Conservation (phyloP, 345 rosid genomes). For the Acer saccharum region DNA sequence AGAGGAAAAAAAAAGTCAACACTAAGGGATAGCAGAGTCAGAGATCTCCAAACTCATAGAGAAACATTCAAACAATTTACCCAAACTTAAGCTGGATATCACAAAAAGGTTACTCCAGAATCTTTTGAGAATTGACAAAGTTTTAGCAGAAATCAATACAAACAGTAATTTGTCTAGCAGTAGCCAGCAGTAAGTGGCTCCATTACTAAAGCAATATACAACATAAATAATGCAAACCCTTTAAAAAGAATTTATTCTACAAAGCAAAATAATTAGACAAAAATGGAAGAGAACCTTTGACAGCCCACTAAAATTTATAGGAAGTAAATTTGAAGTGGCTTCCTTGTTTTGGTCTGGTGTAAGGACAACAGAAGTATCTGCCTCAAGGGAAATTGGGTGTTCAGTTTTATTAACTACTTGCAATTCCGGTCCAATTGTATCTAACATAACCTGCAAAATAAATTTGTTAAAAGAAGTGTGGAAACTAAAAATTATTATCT, state of each 20-base stretch:
- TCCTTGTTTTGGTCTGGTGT: conserved; percentile 64
- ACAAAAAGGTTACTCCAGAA: neutral
- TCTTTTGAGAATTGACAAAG: neutral
- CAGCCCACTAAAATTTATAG: conserved; percentile 61
- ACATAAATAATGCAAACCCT: neutral
- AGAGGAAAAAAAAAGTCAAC: neutral
- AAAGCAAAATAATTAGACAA: neutral
- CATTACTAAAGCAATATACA: neutral
- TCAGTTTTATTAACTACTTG: conserved; percentile 56
- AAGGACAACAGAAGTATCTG: conserved; percentile 46
- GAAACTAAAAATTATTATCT: conserved; percentile 14
- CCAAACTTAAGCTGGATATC: neutral
- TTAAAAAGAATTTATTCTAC: neutral
- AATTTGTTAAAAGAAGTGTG: neutral
- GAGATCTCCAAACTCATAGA: neutral
- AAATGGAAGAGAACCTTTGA: conserved; percentile 39
- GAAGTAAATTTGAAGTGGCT: conserved; percentile 60
- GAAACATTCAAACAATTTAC: neutral
- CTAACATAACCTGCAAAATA: conserved; percentile 62
- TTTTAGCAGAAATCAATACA: conserved; percentile 5
- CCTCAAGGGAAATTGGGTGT: conserved; percentile 54
- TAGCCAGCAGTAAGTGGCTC: conserved; percentile 3
- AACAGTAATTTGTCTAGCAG: neutral
- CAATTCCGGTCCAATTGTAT: conserved; percentile 70
- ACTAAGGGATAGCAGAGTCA: neutral